Conservation (phyloP, 495 filamentous ascomycete species). For the Filosporella fistucella region DNA sequence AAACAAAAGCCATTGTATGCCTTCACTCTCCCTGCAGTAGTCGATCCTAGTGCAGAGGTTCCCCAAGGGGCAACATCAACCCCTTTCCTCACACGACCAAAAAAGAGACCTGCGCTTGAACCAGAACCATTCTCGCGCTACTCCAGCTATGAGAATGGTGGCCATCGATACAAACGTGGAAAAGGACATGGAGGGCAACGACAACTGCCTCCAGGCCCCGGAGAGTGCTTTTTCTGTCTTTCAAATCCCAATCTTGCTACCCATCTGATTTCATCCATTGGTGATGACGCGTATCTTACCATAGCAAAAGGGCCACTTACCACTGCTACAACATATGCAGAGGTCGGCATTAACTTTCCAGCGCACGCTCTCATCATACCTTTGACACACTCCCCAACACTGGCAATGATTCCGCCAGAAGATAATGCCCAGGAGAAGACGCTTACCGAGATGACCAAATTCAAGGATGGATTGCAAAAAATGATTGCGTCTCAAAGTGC, state of each 20-base stretch:
- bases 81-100: slow-evolving; percentile 46
- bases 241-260: slow-evolving; percentile 75
- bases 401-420: slow-evolving; percentile 52
- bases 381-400: slow-evolving; percentile 67
- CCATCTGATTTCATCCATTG: slow-evolving; percentile 87
- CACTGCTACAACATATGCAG: slow-evolving; percentile 56
- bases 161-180: slow-evolving; percentile 39
- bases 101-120: slow-evolving; percentile 62
- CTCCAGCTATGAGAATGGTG: slow-evolving; percentile 26
- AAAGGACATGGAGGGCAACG: slow-evolving; percentile 37
- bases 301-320: slow-evolving; percentile 88
- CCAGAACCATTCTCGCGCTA: slow-evolving; percentile 61
- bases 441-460: slow-evolving; percentile 74
- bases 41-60: slow-evolving; percentile 47
- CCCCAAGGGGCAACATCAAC: slow-evolving; percentile 67
- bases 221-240: slow-evolving; percentile 91
- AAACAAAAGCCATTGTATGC: slow-evolving; percentile 90
- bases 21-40: slow-evolving; percentile 68
- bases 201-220: slow-evolving; percentile 61
- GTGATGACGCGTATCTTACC: slow-evolving; percentile 78
- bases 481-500: slow-evolving; percentile 56
- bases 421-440: slow-evolving; percentile 50
- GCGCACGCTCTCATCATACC: slow-evolving; percentile 90
- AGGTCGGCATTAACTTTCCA: slow-evolving; percentile 62
- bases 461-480: slow-evolving; percentile 63